Conservation (phyloP, 768 basidiomycete genomes). For the Sporobolomyces pararoseus region DNA sequence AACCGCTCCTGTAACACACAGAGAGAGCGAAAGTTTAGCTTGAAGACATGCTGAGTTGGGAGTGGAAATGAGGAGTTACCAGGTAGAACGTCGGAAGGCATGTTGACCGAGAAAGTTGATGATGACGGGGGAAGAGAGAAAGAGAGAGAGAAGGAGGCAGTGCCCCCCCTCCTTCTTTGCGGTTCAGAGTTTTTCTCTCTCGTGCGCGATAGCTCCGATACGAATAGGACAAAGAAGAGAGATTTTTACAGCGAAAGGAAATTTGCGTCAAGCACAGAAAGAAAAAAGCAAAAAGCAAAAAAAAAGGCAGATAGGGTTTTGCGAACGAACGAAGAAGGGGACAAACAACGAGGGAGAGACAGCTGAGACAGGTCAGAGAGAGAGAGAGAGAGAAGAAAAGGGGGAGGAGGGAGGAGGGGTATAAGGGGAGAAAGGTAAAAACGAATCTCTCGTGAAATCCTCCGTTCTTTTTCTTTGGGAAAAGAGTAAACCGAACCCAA, state of each 20-base stretch:
- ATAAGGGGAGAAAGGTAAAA: background rate
- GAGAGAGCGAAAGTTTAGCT: background rate
- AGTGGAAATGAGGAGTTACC: slow-evolving; percentile 3
- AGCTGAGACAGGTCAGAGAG: background rate
- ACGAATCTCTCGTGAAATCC: too few species aligned
- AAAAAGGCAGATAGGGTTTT: background rate
- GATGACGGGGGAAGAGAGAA: background rate
- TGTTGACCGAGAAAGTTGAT: background rate
- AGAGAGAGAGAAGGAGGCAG: too few species aligned
- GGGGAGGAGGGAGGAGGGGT: background rate
- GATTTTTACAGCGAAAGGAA: background rate
- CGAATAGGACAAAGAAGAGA: background rate
- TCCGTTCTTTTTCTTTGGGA: too few species aligned
- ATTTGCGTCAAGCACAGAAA: background rate
- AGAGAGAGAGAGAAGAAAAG: background rate
- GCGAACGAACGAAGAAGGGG: background rate
- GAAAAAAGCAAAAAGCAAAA: background rate
- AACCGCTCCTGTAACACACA: slow-evolving; percentile 28
- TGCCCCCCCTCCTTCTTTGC: too few species aligned
- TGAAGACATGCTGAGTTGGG: background rate
- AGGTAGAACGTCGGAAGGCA: slow-evolving; percentile 34
- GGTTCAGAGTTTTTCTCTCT: too few species aligned
- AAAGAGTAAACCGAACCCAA: background rate
- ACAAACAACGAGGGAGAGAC: too few species aligned
- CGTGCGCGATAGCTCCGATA: too few species aligned